phyloP scores from a whole-genome alignment of 768 basidiomycete genomes.

The Hysterangium stoloniferum region DNA sequence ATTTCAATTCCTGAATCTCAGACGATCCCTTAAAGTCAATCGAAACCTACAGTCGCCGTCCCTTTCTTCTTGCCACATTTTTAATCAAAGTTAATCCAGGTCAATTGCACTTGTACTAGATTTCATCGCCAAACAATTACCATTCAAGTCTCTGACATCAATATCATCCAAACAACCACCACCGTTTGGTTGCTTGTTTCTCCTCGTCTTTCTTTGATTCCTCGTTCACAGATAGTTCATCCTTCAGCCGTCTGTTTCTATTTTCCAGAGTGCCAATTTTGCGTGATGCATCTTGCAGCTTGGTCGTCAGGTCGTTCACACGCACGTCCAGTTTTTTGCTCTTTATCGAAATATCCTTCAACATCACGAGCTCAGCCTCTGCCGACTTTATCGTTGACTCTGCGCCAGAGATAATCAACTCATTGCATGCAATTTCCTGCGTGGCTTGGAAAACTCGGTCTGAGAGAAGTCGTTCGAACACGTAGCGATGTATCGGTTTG shows the following conservation, averaged over 20 bases:
- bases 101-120: neutral
- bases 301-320: conserved; percentile 59
- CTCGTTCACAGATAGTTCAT: conserved; percentile 30
- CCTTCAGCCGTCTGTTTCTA: conserved; percentile 63
- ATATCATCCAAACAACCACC: neutral
- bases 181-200: neutral
- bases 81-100: neutral
- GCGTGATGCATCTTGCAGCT: conserved; percentile 61
- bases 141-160: no score
- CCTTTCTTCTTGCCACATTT: conserved; percentile 2
- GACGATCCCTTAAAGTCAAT: no score
- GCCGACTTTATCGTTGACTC: conserved; percentile 62
- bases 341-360: conserved; percentile 53
- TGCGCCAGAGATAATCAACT: conserved; percentile 38
- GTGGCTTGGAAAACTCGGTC: conserved; percentile 74
- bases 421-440: conserved; percentile 77
- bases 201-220: neutral
- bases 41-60: neutral
- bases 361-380: conserved; percentile 65
- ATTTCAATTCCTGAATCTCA: neutral
- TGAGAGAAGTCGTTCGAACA: conserved; percentile 65
- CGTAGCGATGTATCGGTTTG: conserved; percentile 81
- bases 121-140: no score
- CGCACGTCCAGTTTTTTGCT: conserved; percentile 43
- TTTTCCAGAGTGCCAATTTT: conserved; percentile 66